Base-by-base conservation (phyloP, 208 protist genomes). In the Trypanosoma avium region DNA sequence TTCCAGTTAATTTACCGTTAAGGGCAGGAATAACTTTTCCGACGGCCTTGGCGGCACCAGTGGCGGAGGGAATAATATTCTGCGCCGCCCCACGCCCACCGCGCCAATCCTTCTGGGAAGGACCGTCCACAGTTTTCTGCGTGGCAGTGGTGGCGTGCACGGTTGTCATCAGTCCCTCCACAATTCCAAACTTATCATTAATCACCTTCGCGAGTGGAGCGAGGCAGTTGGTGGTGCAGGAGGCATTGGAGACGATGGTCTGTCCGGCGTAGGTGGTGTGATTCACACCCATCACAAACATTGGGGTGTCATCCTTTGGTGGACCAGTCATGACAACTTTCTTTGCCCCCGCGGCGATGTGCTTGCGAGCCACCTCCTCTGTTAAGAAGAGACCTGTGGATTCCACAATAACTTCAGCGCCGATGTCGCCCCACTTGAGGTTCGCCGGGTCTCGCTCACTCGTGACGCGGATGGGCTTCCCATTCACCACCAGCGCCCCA, bases 181-280 rank as follows among this genome's bases (percentile, higher is more conserved):
- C 75, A 54, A 99, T 99, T 29, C 91, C 95, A 79, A 97, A 99
- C 49, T 91, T 86, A 12, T 99, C 95, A 67, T 99, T 21, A 33
- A 99, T 73, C 2, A 87, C 70, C 61, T 93, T 98, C 48, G 86
- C 95, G 9, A 99, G 70, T 56, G 98, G 98, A 0, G 98, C 98
- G n/a, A 99, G 90, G 86, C 98, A 99, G 94, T 99, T 99, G 60
- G 98, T 99, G 47, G 98, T 99, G 91, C 98, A 99, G 26, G 97
- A 99, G 26, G 98, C 98, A 78, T 99, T 99, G 17, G 89, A 98
- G 52, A 99, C 74, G 56, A 99, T 81, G 43, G 77, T 45, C 50
- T 81, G 84, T 19, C 86, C 82, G n/a, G 53, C 48, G 57, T 89
- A 89, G 70, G 92, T 98, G 13, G 66, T 71, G 35, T 96, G 46